Base-by-base conservation (phyloP, 306 rosid genomes). In the Cucumis hystrix region DNA sequence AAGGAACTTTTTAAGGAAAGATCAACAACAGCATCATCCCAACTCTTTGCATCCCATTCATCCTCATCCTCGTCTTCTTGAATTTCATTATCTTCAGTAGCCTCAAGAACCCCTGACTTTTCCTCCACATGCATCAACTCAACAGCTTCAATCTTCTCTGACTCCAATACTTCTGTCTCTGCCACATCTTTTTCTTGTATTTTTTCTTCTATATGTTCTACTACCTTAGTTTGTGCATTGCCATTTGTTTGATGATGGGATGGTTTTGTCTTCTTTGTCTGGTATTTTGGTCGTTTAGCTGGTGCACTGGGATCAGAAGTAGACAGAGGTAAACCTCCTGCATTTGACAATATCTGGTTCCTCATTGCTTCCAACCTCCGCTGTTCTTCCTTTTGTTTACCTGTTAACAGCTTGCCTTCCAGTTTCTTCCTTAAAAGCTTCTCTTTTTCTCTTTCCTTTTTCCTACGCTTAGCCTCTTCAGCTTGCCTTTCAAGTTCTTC, bases 41-140 rank as follows among this genome's bases (percentile, higher is more conserved):
- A 95, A 85, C 97, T 92, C 92, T 91, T 95, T 49, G 90, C 91
- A 77, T 95, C 99, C 99, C 97, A 95, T 77, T 92, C 97, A 76
- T 90, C 98, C 81, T 89, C 98, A 37, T 76, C 93, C 1, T 86
- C 97, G 4, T 91, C 98, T 33, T 87, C 93, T 83, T 87, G 91
- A 39, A 76, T 69, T 49, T 57, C 91, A 81, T 83, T 82, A 58
- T 90, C 97, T 77, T 86, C 84, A 59, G 75, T 87, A 75, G 84
- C 82, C 81, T 87, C 96, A 74, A 88, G 69, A 84, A 74, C 84
- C 77, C 84, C 93, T 18, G 84, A 80, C 60, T 88, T 85, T 45
- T 89, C 91, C 74, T 89, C 92, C 54, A 69, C 85, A 39, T 73
- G 80, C 55, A 75, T 12, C 8, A 79, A 73, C 70, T 83, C 97